Base-by-base conservation (phyloP, 1,139 yeast genomes). In the Debaryomyces robertsiae region DNA sequence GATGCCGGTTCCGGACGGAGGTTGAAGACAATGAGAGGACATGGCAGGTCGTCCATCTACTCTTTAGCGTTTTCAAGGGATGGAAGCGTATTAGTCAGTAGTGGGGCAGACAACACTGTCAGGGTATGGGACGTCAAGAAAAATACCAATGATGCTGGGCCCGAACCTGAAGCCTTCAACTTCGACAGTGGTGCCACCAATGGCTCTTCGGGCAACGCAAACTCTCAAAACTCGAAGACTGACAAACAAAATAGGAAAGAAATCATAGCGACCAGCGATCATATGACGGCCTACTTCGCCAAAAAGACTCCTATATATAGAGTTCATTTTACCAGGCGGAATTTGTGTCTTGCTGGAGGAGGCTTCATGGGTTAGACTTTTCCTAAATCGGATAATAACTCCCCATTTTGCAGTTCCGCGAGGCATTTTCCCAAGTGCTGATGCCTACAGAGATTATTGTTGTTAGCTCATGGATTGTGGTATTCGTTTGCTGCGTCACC, bases 71-170 rank as follows among this genome's bases (percentile, higher is more conserved):
- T 89, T 62, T 85, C 94, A 28, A 78, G 79, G 52, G 98, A 91
- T 57, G 97, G 98, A 15, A 81, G 86, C 16, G 89, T 90, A 0
- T 73, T 94, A 41, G 93, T 93, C 3, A 86, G 96, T 62, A 90
- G 95, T 24, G 97, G 95, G 39, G 93, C 95, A 1, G 98, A 94
- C 64, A 82, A 84, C 55, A 83, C 95, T 2, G 95, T 93, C 2
- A 75, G 98, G 52, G 95, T 91, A 2, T 94, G 98, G 98, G 98
- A 94, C 62, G 82, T 89, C 40, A 88, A 87, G 61, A 81, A 83
- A 53, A 89, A 89, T 44, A 88, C 96, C 0, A 75, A 76, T 43
- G 96, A 88, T 52, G 79, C 84, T 2, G 88, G 89, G 3, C 83
- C 91, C 2, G 86, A 81, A 53, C 95, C 96, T 1, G 96, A 88